Percentiles rank a stretch among this genome's conserved stretches.
Conservation (phyloP, 352 stramenopile genomes). For the Phytopythium cucurbitacearum region DNA sequence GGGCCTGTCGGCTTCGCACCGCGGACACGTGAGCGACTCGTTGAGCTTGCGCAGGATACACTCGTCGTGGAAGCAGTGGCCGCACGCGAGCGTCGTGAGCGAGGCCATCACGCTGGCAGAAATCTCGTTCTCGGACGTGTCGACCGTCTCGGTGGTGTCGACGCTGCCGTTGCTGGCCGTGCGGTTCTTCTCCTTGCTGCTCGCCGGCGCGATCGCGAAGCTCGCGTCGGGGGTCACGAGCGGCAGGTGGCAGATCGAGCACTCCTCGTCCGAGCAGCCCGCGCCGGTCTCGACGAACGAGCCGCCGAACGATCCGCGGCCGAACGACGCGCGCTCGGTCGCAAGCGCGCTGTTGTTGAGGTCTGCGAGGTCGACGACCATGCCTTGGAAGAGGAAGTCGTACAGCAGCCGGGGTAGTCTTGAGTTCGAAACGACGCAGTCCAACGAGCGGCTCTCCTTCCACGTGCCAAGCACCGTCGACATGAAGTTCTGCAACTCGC, state of each 20-base stretch:
- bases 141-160: conserved; percentile 8
- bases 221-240: conserved; percentile 25
- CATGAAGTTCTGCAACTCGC: conserved; percentile 64
- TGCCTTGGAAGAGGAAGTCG: conserved; percentile 78
- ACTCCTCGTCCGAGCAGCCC: conserved; percentile 29
- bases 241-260: conserved; percentile 51
- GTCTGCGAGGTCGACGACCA: conserved; percentile 74
- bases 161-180: conserved; percentile 1
- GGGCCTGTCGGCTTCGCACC: conserved; percentile 26
- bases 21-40: conserved; percentile 55
- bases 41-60: conserved; percentile 85
- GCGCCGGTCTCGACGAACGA: conserved; percentile 19
- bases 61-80: conserved; percentile 85
- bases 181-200: conserved; percentile 10
- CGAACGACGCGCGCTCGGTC: conserved; percentile 47
- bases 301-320: conserved; percentile 14
- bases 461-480: conserved; percentile 55
- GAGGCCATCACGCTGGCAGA: conserved; percentile 20
- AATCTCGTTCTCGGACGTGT: conserved; percentile 14
- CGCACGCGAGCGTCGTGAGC: conserved; percentile 73
- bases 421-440: conserved; percentile 54
- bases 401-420: conserved; percentile 66
- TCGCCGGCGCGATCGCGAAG: conserved; percentile 32
- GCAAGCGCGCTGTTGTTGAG: conserved; percentile 34
- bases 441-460: conserved; percentile 57